Conservation (phyloP, 129 eudicot species). For the Rutidosis leptorrhynchoides region DNA sequence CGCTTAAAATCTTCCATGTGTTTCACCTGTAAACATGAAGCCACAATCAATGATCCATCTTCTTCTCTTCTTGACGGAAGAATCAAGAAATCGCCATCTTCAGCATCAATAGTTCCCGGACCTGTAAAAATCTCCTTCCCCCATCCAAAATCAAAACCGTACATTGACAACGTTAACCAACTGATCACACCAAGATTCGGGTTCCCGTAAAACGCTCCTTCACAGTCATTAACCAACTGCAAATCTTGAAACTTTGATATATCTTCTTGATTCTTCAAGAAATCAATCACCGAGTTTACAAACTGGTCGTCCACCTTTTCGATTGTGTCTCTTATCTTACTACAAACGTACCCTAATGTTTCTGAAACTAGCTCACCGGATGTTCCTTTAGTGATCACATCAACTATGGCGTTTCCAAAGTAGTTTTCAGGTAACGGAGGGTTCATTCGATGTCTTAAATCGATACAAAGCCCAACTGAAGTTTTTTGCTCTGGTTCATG, state of each 20-base stretch:
- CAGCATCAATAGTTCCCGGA: conserved; percentile 34
- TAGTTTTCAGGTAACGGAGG: conserved; percentile 55
- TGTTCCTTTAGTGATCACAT: conserved; percentile 37
- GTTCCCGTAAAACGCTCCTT: conserved; percentile 43
- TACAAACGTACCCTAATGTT: conserved; percentile 43
- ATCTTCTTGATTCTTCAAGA: conserved; percentile 44
- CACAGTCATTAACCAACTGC: conserved; percentile 22
- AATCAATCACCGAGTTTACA: conserved; percentile 44
- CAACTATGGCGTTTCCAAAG: conserved; percentile 64
- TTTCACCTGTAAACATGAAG: conserved; percentile 31
- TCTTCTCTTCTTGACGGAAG: conserved; percentile 28
- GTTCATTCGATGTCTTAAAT: conserved; percentile 38
- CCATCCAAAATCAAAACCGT: conserved; percentile 64
- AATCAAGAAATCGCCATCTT: conserved; percentile 40
- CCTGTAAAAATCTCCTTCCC: conserved; percentile 38
- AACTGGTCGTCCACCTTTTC: conserved; percentile 41
- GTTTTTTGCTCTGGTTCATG: conserved; percentile 42
- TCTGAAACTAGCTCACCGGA: conserved; percentile 41
- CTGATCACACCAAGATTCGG: conserved; percentile 51
- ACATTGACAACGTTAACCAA: conserved; percentile 44
- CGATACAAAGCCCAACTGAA: conserved; percentile 29
- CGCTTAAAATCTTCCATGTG: conserved; percentile 38
- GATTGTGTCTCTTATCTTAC: conserved; percentile 40
- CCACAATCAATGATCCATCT: conserved; percentile 35
- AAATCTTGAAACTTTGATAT: conserved; percentile 42